Base-by-base conservation (phyloP, 129 eudicot species). In the Helichrysum umbraculigerum region DNA sequence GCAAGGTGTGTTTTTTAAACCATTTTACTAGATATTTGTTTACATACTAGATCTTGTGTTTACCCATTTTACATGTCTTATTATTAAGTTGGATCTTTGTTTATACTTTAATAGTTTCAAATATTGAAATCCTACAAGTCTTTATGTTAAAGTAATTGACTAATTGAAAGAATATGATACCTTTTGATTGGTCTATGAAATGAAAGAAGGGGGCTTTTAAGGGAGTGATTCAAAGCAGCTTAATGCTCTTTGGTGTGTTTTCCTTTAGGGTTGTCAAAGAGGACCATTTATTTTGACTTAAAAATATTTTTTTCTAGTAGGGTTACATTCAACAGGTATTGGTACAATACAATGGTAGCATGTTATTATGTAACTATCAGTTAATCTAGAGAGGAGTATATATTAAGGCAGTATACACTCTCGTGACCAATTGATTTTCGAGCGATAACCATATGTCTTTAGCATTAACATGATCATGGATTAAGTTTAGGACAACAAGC, bases 1-100 rank as follows among this genome's bases (percentile, higher is more conserved):
- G 35, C 86, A 54, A 81, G 98, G 96, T 92, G 51, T 66, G 73
- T 57, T 29, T 73, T 81, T 57, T 5, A 37, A 29, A 72, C 15
- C 51, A 28, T 60, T 41, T 61, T 58, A 54, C 57, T 62, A 81
- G 85, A 85, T 81, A 81, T 78, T 77, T 73, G 74, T 44, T 41
- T 63, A 33, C 44, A 33, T 58, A 62, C 56, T 61, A 81, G 88
- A 85, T 81, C 85, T 77, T 70, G 71, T 69, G 74, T 44, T 42
- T 64, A 34, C 2, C 11, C 20, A 32, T 32, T 30, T 64, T 16
- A 14, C 21, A 21, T 21, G 10, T 25, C 30, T 15, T 32, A 15
- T 57, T 42, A 41, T 29, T 20, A 72, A 67, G 39, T 52, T n/a
- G 56, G 47, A 11, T 63, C 61, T 79, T 72, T 61, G 9, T 64